Conservation (phyloP, 1,139 yeast genomes). For the Scheffersomyces insectosa region DNA sequence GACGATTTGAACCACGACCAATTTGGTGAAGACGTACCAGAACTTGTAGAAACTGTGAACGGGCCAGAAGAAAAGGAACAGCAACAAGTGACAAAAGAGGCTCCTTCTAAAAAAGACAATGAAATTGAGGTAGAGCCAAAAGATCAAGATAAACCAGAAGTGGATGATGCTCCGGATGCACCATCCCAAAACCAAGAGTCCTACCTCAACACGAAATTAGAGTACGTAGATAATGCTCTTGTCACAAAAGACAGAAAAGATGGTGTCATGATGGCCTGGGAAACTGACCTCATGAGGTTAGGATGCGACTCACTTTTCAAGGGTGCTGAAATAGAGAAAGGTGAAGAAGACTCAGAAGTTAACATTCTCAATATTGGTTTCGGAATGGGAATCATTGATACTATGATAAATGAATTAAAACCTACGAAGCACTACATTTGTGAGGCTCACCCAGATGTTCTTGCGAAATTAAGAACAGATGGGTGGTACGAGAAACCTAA, state of each 20-base stretch:
- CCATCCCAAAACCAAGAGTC: slow-evolving; percentile 67
- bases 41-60: slow-evolving; percentile 15
- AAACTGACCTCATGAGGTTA: slow-evolving; percentile 72
- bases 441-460: slow-evolving; percentile 94
- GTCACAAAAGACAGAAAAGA: slow-evolving; percentile 73
- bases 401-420: slow-evolving; percentile 58
- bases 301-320: slow-evolving; percentile 73
- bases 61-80: slow-evolving; percentile 11
- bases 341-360: slow-evolving; percentile 40
- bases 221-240: slow-evolving; percentile 70
- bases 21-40: slow-evolving; percentile 6
- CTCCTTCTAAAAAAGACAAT: slow-evolving; percentile 3
- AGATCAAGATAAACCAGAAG: slow-evolving; percentile 1
- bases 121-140: slow-evolving; percentile 7
- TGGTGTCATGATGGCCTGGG: slow-evolving; percentile 99
- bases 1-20: slow-evolving; percentile 25
- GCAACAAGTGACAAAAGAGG: slow-evolving; percentile 5
- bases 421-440: slow-evolving; percentile 83
- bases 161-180: slow-evolving; percentile 32
- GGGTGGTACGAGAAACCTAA: slow-evolving; percentile 84
- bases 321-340: slow-evolving; percentile 25
- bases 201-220: slow-evolving; percentile 65
- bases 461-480: slow-evolving; percentile 61
- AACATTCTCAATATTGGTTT: slow-evolving; percentile 82
- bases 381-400: slow-evolving; percentile 95